Conservation (phyloP, 371 early-diverging fungal species). For the Apophysomyces variabilis region DNA sequence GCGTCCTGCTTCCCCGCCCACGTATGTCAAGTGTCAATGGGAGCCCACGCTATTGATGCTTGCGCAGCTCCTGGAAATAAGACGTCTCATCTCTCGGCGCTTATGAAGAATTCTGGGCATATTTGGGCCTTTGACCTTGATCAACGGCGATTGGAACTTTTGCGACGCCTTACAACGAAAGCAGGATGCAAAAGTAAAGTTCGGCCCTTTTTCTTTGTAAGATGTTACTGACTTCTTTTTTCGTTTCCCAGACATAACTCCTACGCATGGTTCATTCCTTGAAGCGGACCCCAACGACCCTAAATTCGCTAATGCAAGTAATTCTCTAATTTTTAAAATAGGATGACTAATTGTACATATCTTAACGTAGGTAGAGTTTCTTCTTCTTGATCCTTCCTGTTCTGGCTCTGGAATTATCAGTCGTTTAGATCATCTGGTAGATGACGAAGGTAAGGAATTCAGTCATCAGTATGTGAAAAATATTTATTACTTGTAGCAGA, state of each 20-base stretch:
- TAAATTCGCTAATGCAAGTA: slow-evolving; percentile 56
- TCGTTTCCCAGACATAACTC: slow-evolving; percentile 53
- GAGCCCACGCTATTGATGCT: slow-evolving; percentile 88
- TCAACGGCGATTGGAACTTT: slow-evolving; percentile 73
- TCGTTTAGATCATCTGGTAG: slow-evolving; percentile 82
- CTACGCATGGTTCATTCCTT: slow-evolving; percentile 71
- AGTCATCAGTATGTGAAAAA: background rate
- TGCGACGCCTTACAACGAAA: slow-evolving; percentile 73
- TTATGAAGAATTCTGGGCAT: slow-evolving; percentile 86
- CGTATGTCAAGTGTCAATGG: slow-evolving; percentile 76
- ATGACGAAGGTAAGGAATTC: slow-evolving; percentile 47
- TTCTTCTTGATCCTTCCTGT: slow-evolving; percentile 98
- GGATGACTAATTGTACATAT: background rate
- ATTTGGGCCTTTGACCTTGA: slow-evolving; percentile 96
- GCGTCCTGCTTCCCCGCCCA: slow-evolving; percentile 97
- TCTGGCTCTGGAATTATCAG: slow-evolving; percentile 97
- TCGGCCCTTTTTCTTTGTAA: background rate
- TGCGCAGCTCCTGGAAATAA: slow-evolving; percentile 99
- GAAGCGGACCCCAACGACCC: slow-evolving; percentile 67
- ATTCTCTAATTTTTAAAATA: slow-evolving; percentile 7
- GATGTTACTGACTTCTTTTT: background rate
- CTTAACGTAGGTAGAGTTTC: slow-evolving; percentile 75
- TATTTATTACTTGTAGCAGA: slow-evolving; percentile 1
- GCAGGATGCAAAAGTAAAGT: slow-evolving; percentile 87
- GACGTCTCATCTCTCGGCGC: slow-evolving; percentile 88